A percentile compares a stretch with the other conserved stretches of the same genome.
phyloP scores from a whole-genome alignment of 169 alveolate genomes.

The Condylostoma magnum region DNA sequence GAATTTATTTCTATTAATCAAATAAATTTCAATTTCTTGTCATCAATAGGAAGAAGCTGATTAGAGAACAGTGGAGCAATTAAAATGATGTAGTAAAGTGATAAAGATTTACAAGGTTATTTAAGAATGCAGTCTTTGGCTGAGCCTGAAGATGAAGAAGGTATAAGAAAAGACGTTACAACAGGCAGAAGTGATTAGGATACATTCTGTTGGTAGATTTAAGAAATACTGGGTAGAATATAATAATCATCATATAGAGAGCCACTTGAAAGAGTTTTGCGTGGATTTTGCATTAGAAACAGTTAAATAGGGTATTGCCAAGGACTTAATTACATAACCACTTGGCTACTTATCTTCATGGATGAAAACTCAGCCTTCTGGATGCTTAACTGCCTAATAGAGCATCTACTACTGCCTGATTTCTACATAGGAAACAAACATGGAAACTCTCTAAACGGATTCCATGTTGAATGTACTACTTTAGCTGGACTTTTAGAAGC shows the following conservation, averaged over 20 bases:
- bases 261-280: background rate
- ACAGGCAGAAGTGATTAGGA: conserved; percentile 28
- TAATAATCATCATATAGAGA: background rate
- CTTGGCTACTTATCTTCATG: conserved; percentile 17
- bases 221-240: background rate
- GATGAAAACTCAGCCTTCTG: conserved; percentile 13
- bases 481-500: conserved; percentile 2
- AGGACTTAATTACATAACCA: conserved; percentile 16
- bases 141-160: conserved; percentile 27
- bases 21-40: too few species aligned
- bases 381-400: conserved; percentile 16
- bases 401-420: conserved; percentile 22
- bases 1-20: too few species aligned
- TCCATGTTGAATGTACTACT: conserved; percentile 7
- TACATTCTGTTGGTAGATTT: background rate
- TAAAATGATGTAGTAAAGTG: too few species aligned
- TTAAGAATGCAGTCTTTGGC: too few species aligned
- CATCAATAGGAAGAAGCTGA: too few species aligned
- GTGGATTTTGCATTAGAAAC: conserved; percentile 10
- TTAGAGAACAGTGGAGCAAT: too few species aligned
- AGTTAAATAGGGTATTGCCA: conserved; percentile 24
- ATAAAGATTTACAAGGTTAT: too few species aligned
- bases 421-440: conserved; percentile 12
- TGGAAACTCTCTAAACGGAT: conserved; percentile 30
- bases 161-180: conserved; percentile 11